Evolutionary conservation across 2,329 filamentous ascomycete species (phyloP).

Genomic region (Ascochyta clinopodiicola): DNA sequence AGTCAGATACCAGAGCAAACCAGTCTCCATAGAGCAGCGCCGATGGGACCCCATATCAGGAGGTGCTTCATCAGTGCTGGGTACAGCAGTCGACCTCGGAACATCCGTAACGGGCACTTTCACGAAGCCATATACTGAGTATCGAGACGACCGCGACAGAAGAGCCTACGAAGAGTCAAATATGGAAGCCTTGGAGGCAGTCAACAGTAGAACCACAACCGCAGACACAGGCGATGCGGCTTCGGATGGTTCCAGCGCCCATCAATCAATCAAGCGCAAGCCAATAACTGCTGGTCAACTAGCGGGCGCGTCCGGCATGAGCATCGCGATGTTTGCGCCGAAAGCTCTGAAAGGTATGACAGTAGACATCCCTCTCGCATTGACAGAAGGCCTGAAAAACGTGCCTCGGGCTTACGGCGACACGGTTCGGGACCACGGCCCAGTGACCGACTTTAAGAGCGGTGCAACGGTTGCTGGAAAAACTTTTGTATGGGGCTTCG

Average conservation of each 20-base stretch:
- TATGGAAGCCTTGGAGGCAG: too few species aligned
- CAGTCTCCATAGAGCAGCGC: slow-evolving; percentile 38
- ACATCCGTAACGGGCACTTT: slow-evolving; percentile 65
- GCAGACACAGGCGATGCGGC: too few species aligned
- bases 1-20: slow-evolving; percentile 20
- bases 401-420: slow-evolving; percentile 82
- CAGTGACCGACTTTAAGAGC: slow-evolving; percentile 74
- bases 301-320: slow-evolving; percentile 16
- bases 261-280: slow-evolving; percentile 1
- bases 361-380: slow-evolving; percentile 76
- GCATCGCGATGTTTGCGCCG: slow-evolving; percentile 18
- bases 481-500: slow-evolving; percentile 75
- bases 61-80: slow-evolving; percentile 63
- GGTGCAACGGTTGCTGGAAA: slow-evolving; percentile 76
- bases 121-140: slow-evolving; percentile 19
- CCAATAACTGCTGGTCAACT: slow-evolving; percentile 6
- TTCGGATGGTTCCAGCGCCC: too few species aligned
- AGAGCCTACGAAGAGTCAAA: slow-evolving; percentile 8
- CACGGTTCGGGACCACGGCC: slow-evolving; percentile 72
- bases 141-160: slow-evolving; percentile 19
- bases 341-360: slow-evolving; percentile 30
- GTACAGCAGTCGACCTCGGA: slow-evolving; percentile 62
- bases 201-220: too few species aligned
- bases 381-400: slow-evolving; percentile 84
- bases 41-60: slow-evolving; percentile 71